A percentile compares a stretch with the other conserved stretches of the same genome.
Evolutionary conservation across 1,284 basidiomycete species (phyloP).

Genomic region (Microbotryum saponariae): DNA sequence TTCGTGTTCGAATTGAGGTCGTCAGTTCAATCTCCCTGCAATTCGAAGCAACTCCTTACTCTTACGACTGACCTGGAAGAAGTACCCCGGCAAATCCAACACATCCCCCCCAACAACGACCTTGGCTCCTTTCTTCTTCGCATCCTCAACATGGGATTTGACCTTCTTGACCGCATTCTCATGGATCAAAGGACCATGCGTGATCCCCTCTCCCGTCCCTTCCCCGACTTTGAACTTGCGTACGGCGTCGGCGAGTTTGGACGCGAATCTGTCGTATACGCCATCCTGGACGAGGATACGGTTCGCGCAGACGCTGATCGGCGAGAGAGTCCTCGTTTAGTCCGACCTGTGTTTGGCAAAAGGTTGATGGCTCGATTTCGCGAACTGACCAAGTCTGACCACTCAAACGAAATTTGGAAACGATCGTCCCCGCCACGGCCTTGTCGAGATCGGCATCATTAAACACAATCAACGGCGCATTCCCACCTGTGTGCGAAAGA

Average conservation of each 20-base stretch:
- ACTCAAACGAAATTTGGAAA: constrained; percentile 67
- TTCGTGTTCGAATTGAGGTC: not conserved
- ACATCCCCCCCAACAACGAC: constrained; percentile 75
- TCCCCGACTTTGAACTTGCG: constrained; percentile 79
- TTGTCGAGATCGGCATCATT: constrained; percentile 90
- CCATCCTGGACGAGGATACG: constrained; percentile 44
- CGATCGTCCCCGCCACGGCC: constrained; percentile 58
- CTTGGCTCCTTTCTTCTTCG: constrained; percentile 72
- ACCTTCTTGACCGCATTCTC: constrained; percentile 79
- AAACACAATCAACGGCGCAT: constrained; percentile 92
- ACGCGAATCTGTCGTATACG: constrained; percentile 77
- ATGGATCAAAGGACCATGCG: constrained; percentile 93
- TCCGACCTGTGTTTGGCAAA: not conserved
- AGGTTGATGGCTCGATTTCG: not conserved
- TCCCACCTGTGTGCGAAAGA: constrained; percentile 50
- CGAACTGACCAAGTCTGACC: constrained; percentile 62
- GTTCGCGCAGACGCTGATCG: constrained; percentile 34
- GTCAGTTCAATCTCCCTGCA: not conserved
- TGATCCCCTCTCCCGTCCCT: constrained; percentile 65
- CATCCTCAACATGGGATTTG: constrained; percentile 74
- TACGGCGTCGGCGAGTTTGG: constrained; percentile 71
- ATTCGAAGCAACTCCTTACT: not conserved
- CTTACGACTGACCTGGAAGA: constrained; percentile 10
- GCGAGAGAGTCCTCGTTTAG: not conserved
- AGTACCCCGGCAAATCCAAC: constrained; percentile 17